Conservation (phyloP, 148 eudicot genomes). For the Talinum fruticosum region DNA sequence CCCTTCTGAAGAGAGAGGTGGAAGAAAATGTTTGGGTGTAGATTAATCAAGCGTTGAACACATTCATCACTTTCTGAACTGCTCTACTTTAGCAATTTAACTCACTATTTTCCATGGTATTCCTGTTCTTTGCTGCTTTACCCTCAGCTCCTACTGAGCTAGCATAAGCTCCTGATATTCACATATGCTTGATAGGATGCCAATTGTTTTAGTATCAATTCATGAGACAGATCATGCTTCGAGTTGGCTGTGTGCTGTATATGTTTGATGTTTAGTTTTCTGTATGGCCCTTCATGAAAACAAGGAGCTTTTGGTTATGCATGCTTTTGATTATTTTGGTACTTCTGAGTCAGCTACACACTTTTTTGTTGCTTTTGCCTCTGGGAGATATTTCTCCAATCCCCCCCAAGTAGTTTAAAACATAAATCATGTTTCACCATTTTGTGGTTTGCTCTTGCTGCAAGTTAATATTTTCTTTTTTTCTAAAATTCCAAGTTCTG, state of each 20-base stretch:
- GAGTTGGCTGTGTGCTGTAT: background rate
- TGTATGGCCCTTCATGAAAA: background rate
- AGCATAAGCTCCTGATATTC: background rate
- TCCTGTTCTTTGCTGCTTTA: background rate
- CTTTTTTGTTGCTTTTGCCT: background rate
- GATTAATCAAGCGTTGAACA: background rate
- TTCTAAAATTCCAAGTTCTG: conserved; percentile 3
- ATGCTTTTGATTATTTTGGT: background rate
- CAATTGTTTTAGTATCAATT: background rate
- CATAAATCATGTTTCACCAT: no score
- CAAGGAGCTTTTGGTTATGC: background rate
- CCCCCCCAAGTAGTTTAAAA: no score
- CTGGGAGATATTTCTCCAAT: background rate
- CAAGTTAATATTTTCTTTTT: background rate
- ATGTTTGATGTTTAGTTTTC: background rate
- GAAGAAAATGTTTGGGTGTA: background rate
- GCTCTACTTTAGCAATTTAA: background rate
- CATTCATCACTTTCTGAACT: background rate
- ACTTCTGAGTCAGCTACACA: background rate
- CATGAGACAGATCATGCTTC: background rate
- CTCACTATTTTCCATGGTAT: background rate
- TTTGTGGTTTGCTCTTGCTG: background rate
- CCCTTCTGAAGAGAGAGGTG: background rate
- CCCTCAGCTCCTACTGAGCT: no score
- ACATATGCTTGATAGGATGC: background rate